These are phyloP conservation scores for Penicillium glabrum DNA, from an alignment of 2,329 filamentous ascomycete species.

Conservation along the genomic window DNA sequence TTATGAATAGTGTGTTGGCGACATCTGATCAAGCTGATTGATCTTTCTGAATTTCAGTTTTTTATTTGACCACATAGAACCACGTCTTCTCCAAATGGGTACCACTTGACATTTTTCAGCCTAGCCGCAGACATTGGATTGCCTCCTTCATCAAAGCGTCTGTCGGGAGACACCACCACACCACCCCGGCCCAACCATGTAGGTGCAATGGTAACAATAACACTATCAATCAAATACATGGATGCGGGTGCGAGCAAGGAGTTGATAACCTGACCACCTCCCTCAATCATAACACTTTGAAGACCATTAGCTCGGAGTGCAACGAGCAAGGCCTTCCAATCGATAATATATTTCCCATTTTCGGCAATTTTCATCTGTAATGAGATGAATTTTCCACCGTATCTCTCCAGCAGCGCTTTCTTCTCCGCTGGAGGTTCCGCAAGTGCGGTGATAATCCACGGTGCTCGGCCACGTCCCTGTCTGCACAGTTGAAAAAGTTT, in stretches of 20 bases:
- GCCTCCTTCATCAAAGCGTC: constrained; percentile 50
- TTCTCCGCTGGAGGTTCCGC: constrained; percentile 13
- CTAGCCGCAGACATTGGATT: constrained; percentile 62
- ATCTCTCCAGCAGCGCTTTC: constrained; percentile 23
- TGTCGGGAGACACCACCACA: constrained; percentile 71
- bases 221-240: constrained; percentile 63
- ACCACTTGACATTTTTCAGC: constrained; percentile 64
- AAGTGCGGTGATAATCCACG: constrained; percentile 61
- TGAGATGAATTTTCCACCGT: constrained; percentile 34
- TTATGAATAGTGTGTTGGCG: too few species aligned
- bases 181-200: constrained; percentile 81
- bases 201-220: constrained; percentile 86
- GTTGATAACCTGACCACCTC: constrained; percentile 79
- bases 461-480: constrained; percentile 65
- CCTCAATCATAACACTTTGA: constrained; percentile 84
- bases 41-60: not conserved
- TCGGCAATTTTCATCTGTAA: constrained; percentile 18
- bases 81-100: constrained; percentile 75
- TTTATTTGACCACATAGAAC: constrained; percentile 69
- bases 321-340: constrained; percentile 63
- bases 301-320: constrained; percentile 59
- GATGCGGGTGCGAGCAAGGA: constrained; percentile 63
- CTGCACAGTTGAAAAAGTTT: constrained; percentile 66
- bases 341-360: constrained; percentile 23
- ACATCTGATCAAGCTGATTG: too few species aligned